Percentiles rank a stretch among this genome's conserved stretches.
Conservation (phyloP, 2,329 filamentous ascomycete species). For the Fonsecaea nubica region DNA sequence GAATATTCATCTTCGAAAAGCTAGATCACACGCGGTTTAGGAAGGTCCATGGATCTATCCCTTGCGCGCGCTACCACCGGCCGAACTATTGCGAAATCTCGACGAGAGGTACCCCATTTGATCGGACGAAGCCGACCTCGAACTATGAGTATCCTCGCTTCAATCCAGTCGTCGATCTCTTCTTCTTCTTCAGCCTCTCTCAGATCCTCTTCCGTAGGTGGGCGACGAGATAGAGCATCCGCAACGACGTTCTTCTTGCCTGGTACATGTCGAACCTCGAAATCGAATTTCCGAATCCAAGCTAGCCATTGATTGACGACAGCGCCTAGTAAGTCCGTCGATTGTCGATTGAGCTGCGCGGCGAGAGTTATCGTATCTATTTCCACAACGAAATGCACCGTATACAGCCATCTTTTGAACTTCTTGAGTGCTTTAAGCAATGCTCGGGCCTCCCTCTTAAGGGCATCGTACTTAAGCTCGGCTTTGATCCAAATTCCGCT, state of each 20-base stretch:
- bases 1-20: neutral
- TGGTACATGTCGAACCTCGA: neutral
- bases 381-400: neutral
- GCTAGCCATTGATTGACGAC: slow-evolving; percentile 2
- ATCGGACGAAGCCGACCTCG: neutral
- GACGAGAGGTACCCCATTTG: neutral
- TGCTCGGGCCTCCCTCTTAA: neutral
- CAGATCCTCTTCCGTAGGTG: neutral
- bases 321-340: neutral
- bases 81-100: neutral
- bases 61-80: neutral
- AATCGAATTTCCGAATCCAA: neutral
- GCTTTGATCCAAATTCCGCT: slow-evolving; percentile 5
- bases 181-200: neutral
- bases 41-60: neutral
- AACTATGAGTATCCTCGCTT: neutral
- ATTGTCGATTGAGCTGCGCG: neutral
- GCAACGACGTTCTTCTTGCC: neutral
- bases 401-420: slow-evolving; percentile 6
- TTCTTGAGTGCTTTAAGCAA: slow-evolving; percentile 10
- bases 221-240: neutral
- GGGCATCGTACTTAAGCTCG: neutral
- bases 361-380: neutral
- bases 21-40: neutral
- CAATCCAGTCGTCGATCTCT: slow-evolving; percentile 10